Percentiles rank a stretch among this genome's conserved stretches.
phyloP scores from a whole-genome alignment of 192 early-diverging fungal species.

The Dissophora globulifera region DNA sequence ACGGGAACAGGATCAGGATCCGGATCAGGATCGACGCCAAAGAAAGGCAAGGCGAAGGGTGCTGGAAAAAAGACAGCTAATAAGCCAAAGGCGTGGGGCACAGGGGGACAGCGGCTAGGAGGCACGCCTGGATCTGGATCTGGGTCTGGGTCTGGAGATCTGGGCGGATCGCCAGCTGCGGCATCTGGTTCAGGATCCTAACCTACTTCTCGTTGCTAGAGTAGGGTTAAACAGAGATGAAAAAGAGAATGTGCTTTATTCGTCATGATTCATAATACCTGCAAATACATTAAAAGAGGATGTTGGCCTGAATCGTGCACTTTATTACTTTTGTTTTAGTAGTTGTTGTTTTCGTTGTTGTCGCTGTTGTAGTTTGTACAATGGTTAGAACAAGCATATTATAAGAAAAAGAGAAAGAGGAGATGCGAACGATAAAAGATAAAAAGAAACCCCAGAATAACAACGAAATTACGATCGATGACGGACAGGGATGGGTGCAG shows the following conservation, averaged over 20 bases:
- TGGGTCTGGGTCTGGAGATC: background rate
- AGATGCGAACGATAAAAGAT: background rate
- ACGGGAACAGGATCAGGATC: conserved; percentile 4
- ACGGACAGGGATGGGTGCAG: conserved; percentile 51
- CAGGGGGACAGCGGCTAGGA: conserved; percentile 33
- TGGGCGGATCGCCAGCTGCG: background rate
- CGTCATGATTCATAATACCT: no score
- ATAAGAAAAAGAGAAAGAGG: conserved; percentile 1
- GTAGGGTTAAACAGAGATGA: no score
- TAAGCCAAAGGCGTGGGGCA: conserved; percentile 35
- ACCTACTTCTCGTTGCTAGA: background rate
- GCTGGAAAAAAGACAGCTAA: conserved; percentile 15
- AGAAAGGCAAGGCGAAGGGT: conserved; percentile 21
- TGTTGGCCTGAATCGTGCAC: background rate
- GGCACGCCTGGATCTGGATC: conserved; percentile 33
- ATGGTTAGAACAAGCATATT: no score
- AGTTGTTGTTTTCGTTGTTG: background rate
- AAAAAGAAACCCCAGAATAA: background rate
- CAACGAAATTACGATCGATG: conserved; percentile 9
- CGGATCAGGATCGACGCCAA: background rate
- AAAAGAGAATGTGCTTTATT: no score
- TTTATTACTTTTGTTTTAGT: background rate
- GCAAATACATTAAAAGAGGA: no score
- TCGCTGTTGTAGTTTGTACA: background rate
- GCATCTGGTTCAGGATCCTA: background rate